Evolutionary conservation across 1,139 yeast genomes (phyloP), one percentile per base, ranked within the genome.

Genomic region (Scheffersomyces illinoinensis): DNA sequence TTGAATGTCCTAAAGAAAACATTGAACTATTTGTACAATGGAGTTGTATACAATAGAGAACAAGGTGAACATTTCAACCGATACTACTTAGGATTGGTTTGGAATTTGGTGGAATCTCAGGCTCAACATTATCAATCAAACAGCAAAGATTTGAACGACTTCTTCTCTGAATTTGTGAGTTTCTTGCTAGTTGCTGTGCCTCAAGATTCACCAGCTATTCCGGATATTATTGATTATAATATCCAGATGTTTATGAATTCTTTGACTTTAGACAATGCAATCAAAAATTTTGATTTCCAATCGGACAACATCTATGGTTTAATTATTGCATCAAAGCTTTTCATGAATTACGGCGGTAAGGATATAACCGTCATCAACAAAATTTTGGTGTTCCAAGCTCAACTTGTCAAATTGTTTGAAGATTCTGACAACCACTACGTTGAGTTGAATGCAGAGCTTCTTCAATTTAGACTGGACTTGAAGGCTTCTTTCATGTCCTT

Each of bases 341-440:
- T 79, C 53, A 66, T 71, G 67, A 59, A 62, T 4, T 66, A 63
- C 57, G 50, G 61, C 19, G 58, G 61, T 1, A 57, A 58, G 6
- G 62, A 64, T 23, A 52, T 64, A 17, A 54, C 54, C 1, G 54
- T 62, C 12, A 54, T 66, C 7, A 63, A 68, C n/a, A 74, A 72
- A 60, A 65, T 77, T 21, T 60, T 72, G 18, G 65, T 72, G 33
- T 72, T 71, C 58, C 77, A 77, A 65, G 73, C 87, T 0, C 71
- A 75, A 33, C 65, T 86, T 61, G 71, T 85, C 20, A 74, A 80
- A 54, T 83, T 82, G 67, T 79, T 86, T 56, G 84, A 84, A 65
- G 86, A 85, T 62, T 71, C 85, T 39, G 87, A 84, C 54, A 76
- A 81, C 56, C 81, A 79, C 61, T 84, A 83, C 64, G 66, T 81